phyloP scores from a whole-genome alignment of 345 rosid species.

The Punica granatum region DNA sequence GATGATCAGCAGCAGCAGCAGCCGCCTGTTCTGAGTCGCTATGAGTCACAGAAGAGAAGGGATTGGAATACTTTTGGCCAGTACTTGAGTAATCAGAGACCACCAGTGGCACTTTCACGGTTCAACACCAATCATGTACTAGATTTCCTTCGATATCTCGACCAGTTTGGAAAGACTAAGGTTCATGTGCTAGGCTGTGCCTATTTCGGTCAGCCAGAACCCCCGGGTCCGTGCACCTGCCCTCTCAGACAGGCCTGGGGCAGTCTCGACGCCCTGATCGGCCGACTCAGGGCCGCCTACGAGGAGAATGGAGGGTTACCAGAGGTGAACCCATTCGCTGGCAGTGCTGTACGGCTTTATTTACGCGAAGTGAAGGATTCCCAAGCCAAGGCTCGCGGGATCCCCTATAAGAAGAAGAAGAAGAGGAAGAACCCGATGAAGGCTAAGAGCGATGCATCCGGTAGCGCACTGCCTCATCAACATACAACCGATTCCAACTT shows the following conservation, averaged over 20 bases:
- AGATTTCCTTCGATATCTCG: conserved; percentile 72
- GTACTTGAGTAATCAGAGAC: conserved; percentile 75
- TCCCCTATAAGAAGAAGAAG: conserved; percentile 19
- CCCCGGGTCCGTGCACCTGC: conserved; percentile 34
- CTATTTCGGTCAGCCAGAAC: conserved; percentile 32
- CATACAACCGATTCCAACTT: background rate
- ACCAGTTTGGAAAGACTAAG: conserved; percentile 84
- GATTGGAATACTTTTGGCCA: conserved; percentile 96
- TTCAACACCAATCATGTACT: conserved; percentile 64
- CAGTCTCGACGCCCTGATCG: conserved; percentile 37
- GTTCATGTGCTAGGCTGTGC: conserved; percentile 78
- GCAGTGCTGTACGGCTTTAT: conserved; percentile 14
- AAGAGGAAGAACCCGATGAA: conserved; percentile 9
- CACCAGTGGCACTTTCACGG: conserved; percentile 63
- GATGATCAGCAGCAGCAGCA: conserved; percentile 20
- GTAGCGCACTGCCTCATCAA: background rate
- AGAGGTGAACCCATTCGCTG: conserved; percentile 34
- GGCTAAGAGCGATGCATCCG: background rate
- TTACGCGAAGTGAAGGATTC: conserved; percentile 23
- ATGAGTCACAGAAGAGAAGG: conserved; percentile 75
- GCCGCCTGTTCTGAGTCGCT: conserved; percentile 57
- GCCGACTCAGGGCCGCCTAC: conserved; percentile 39
- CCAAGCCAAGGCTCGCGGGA: conserved; percentile 22
- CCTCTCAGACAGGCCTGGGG: conserved; percentile 42
- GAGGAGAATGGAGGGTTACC: conserved; percentile 34